phyloP scores from a whole-genome alignment of 164 flowering plant species.

The Berberis thunbergii region DNA sequence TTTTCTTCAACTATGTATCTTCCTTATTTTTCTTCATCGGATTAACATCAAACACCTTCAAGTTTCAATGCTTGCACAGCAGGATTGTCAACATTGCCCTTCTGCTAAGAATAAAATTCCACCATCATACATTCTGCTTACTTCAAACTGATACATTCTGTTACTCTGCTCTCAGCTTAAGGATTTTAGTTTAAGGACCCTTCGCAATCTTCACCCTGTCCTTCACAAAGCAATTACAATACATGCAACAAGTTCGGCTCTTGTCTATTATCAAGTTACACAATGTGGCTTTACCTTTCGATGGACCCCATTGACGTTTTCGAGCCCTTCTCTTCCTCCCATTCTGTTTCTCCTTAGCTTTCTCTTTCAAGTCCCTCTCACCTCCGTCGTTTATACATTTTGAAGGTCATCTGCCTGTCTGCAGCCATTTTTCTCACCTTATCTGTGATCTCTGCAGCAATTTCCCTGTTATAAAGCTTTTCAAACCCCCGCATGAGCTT shows the following conservation, averaged over 20 bases:
- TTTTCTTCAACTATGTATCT: no score
- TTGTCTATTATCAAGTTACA: not conserved
- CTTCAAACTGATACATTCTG: no score
- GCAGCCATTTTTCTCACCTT: constrained; percentile 91
- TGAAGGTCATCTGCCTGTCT: constrained; percentile 68
- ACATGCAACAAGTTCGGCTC: not conserved
- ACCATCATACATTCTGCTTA: not conserved
- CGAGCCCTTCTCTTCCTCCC: constrained; percentile 30
- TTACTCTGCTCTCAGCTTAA: no score
- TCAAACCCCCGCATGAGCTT: constrained; percentile 76
- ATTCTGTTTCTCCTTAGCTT: constrained; percentile 45
- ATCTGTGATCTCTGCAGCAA: constrained; percentile 84
- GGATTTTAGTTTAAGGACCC: no score
- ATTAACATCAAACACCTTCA: not conserved
- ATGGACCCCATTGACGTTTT: constrained; percentile 13
- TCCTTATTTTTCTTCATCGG: no score
- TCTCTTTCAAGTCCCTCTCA: constrained; percentile 69
- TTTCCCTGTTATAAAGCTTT: constrained; percentile 63
- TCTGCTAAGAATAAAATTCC: not conserved
- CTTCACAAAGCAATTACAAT: no score
- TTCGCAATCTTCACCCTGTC: no score
- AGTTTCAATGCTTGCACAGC: not conserved
- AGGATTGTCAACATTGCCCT: not conserved
- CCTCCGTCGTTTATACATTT: constrained; percentile 89
- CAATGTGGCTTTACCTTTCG: constrained; percentile 1